A percentile compares a stretch with the other conserved stretches of the same genome.
Evolutionary conservation across 371 early-diverging fungal species (phyloP).

Genomic region (Mucor saturninus): DNA sequence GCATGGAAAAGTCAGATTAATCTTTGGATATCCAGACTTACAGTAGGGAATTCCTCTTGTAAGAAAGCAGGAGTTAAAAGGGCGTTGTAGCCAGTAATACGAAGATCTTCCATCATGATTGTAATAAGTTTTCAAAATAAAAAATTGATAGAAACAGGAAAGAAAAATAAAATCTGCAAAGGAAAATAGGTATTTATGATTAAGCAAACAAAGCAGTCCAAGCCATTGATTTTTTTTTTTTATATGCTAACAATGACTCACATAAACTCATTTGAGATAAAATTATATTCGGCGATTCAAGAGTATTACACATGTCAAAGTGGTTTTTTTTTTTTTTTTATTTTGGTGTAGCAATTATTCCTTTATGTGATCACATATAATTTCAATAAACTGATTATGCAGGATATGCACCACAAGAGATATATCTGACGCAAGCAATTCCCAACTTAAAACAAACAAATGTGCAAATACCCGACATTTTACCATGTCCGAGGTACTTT

Average conservation of each 20-base stretch:
- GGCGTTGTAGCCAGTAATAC: conserved; percentile 66
- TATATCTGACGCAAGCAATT: too few species aligned
- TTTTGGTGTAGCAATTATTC: background rate
- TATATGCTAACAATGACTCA: conserved; percentile 16
- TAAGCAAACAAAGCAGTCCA: conserved; percentile 13
- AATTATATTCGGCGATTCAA: conserved; percentile 15
- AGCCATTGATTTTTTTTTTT: background rate
- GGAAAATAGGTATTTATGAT: conserved; percentile 5
- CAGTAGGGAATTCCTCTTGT: conserved; percentile 65
- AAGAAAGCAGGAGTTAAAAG: conserved; percentile 64
- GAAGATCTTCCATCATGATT: conserved; percentile 63
- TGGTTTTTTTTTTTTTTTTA: background rate
- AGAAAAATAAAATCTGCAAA: conserved; percentile 6
- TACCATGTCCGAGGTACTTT: background rate
- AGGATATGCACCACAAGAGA: too few species aligned
- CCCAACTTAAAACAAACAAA: background rate
- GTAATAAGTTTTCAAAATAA: background rate
- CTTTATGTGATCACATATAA: too few species aligned
- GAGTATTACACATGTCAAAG: conserved; percentile 11
- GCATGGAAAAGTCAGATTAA: background rate
- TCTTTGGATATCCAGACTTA: conserved; percentile 29
- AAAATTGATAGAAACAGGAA: background rate
- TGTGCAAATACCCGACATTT: conserved; percentile 1
- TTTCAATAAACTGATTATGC: too few species aligned
- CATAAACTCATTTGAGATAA: conserved; percentile 17